phyloP scores from a whole-genome alignment of 208 protist species.

The Leishmania turanica region DNA sequence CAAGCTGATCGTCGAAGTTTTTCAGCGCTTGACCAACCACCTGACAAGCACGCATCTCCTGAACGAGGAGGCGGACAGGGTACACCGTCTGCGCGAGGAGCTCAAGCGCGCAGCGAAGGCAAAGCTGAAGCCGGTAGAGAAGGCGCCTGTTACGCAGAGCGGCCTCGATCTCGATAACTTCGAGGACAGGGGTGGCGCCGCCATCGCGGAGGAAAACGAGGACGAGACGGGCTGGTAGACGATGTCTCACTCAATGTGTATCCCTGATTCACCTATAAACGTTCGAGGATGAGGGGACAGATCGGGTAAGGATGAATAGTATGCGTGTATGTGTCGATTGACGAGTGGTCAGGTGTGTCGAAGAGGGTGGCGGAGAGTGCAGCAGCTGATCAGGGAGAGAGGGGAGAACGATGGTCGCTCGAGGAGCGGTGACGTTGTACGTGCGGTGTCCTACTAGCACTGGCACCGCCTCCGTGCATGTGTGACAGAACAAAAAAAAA shows the following conservation, averaged over 20 bases:
- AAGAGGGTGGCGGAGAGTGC: neutral
- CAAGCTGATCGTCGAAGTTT: conserved; percentile 46
- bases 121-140: conserved; percentile 39
- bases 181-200: conserved; percentile 48
- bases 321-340: conserved; percentile 3
- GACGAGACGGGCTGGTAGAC: conserved; percentile 36
- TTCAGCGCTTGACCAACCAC: conserved; percentile 52
- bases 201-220: conserved; percentile 32
- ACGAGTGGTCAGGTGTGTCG: neutral
- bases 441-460: neutral
- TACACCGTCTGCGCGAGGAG: conserved; percentile 54
- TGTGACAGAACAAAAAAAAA: neutral
- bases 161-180: conserved; percentile 48
- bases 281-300: neutral
- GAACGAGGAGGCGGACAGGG: conserved; percentile 46
- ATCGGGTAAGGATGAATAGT: neutral
- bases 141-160: conserved; percentile 17
- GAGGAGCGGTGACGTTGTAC: neutral
- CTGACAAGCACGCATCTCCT: conserved; percentile 40
- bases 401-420: neutral
- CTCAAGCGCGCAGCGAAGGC: conserved; percentile 46
- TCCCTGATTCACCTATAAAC: neutral
- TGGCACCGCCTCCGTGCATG: neutral
- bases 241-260: neutral
- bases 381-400: neutral